Conservation (phyloP, 2,329 filamentous ascomycete genomes). For the Talaromyces sp. region DNA sequence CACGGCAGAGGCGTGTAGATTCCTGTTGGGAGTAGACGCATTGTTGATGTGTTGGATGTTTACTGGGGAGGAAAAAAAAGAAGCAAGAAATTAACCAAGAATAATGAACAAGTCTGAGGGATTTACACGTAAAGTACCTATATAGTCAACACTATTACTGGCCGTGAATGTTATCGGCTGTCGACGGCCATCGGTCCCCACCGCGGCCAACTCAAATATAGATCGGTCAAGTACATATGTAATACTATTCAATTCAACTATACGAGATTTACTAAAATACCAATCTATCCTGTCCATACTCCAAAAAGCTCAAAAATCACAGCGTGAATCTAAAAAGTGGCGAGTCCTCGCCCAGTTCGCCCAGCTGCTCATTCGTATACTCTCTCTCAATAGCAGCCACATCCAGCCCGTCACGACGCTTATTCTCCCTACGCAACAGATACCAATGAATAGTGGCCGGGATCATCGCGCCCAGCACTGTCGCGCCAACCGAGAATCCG, state of each 20-base stretch:
- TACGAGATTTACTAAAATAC: too few relatives aligned
- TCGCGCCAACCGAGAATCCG: constrained; percentile 55
- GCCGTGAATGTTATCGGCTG: neutral
- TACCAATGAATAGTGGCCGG: constrained; percentile 14
- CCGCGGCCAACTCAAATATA: constrained; percentile 5
- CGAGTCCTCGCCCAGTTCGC: constrained; percentile 39
- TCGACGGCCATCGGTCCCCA: neutral
- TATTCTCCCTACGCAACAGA: constrained; percentile 18
- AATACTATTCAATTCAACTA: neutral
- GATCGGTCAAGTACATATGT: too few relatives aligned
- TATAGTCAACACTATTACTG: neutral
- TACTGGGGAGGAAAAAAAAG: neutral
- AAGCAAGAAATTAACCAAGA: neutral
- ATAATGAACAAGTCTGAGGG: neutral
- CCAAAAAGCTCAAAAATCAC: neutral
- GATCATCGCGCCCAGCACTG: constrained; percentile 8
- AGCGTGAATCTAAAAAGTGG: constrained; percentile 28
- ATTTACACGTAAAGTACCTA: neutral
- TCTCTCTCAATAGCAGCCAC: constrained; percentile 23
- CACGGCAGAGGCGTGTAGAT: constrained; percentile 7
- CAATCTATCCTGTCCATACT: neutral
- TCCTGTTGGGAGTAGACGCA: constrained; percentile 5
- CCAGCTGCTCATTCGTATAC: constrained; percentile 36
- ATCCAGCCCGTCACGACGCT: constrained; percentile 20
- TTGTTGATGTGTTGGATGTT: neutral